Evolutionary conservation across 345 rosid genomes (phyloP), one percentile per base, ranked within the genome.

Genomic region (Stellera chamaejasme): DNA sequence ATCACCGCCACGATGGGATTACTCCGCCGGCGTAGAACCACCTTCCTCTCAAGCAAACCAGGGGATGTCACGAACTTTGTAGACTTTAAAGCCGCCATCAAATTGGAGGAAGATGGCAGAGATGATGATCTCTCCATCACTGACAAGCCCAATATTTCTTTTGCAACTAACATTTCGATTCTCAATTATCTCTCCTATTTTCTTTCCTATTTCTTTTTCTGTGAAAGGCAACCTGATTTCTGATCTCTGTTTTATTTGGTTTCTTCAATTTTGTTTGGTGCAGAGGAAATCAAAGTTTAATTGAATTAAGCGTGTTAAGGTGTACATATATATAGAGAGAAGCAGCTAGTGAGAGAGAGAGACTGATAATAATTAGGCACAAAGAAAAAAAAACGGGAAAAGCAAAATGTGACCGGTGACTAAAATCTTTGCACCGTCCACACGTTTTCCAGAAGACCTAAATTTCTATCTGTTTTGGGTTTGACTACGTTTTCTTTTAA

Each of bases 81-180:
- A 41, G 45, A 49, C 14, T 25, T 55, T 23, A 27, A 44, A 52
- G 48, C 16, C 11, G 39, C 11, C 23, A 60, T 23, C 42, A 59
- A 23, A 50, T 56, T 27, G 48, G 59, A 67, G 46, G 82, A 65
- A 3, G 80, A 61, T 11, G 77, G 63, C 1, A 63, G 26, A 49
- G 69, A 51, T 36, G 71, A 72, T 60, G 81, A 67, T 67, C 79
- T 70, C 55, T 78, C 78, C 0, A 73, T 47, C 25, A 80, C 13
- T 48, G 79, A 75, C 59, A 27, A 48, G 48, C 87, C 92, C 84
- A 82, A 50, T 50, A 85, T 69, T 54, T 88, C 90, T 74, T 69
- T 83, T 49, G 78, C 26, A n/a, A 85, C 66, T 50, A 88, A 85
- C 93, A 86, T 85, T 15, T 52, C 11, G 25, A 16, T 28, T 15